Evolutionary conservation across 2,329 filamentous ascomycete genomes (phyloP).

Genomic region (Aspergillus sp.): DNA sequence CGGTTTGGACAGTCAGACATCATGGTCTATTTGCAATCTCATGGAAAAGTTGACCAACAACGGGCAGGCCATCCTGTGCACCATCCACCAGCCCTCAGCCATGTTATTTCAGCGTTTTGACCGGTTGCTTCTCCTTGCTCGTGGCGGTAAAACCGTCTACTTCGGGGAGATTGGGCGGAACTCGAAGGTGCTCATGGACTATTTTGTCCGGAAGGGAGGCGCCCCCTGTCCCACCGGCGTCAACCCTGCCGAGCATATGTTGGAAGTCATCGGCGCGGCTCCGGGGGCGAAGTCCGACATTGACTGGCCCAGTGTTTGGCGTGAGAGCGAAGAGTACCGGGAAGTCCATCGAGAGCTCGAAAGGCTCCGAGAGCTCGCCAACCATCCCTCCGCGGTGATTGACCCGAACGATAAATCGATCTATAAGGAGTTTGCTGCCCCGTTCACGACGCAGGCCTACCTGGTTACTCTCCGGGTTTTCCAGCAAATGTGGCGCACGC

Average conservation of each 20-base stretch:
- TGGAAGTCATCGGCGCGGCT: slow-evolving; percentile 53
- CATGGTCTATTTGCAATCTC: slow-evolving; percentile 81
- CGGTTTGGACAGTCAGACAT: slow-evolving; percentile 84
- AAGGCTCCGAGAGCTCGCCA: slow-evolving; percentile 49
- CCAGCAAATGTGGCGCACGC: slow-evolving; percentile 85
- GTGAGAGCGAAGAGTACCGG: slow-evolving; percentile 52
- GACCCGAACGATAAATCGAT: slow-evolving; percentile 34
- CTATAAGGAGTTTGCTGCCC: slow-evolving; percentile 54
- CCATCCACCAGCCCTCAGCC: slow-evolving; percentile 88
- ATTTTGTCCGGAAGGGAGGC: slow-evolving; percentile 61
- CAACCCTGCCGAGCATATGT: slow-evolving; percentile 71
- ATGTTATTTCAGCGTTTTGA: slow-evolving; percentile 85
- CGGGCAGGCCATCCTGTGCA: slow-evolving; percentile 86
- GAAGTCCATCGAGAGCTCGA: slow-evolving; percentile 47
- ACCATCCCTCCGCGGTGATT: slow-evolving; percentile 37
- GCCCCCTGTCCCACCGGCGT: slow-evolving; percentile 55
- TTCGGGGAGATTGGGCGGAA: slow-evolving; percentile 62
- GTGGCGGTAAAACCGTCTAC: slow-evolving; percentile 63
- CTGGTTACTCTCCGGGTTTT: slow-evolving; percentile 70
- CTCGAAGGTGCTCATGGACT: slow-evolving; percentile 53
- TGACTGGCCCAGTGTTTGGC: slow-evolving; percentile 54
- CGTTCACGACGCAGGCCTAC: slow-evolving; percentile 63
- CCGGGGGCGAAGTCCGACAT: slow-evolving; percentile 56
- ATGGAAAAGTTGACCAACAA: slow-evolving; percentile 81
- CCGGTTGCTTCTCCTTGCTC: slow-evolving; percentile 58